Percentiles rank a stretch among this genome's conserved stretches.
phyloP scores from a whole-genome alignment of 2,329 filamentous ascomycete genomes.

The Sarocladium kiliense region DNA sequence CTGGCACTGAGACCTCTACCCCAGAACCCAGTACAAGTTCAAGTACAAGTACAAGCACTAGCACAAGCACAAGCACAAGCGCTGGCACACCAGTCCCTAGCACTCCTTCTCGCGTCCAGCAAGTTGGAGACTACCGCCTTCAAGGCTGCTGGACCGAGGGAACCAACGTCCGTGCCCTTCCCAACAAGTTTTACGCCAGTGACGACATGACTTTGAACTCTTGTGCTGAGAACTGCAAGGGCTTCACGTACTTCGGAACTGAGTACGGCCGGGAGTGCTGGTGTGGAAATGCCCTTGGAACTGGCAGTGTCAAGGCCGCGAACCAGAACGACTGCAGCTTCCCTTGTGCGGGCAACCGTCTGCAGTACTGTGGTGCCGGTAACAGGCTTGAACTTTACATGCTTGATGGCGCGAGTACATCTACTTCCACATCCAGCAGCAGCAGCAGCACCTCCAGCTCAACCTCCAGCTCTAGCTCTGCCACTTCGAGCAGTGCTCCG shows the following conservation, averaged over 20 bases:
- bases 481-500: too few species aligned
- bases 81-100: background rate
- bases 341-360: conserved; percentile 24
- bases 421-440: conserved; percentile 10
- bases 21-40: too few species aligned
- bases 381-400: conserved; percentile 28
- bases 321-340: conserved; percentile 29
- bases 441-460: background rate
- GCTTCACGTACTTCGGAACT: conserved; percentile 25
- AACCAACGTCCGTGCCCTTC: conserved; percentile 24
- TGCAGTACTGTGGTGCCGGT: conserved; percentile 29
- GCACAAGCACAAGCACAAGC: conserved; percentile 13
- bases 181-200: conserved; percentile 20
- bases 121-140: background rate
- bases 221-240: conserved; percentile 25
- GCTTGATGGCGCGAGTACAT: conserved; percentile 9
- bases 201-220: conserved; percentile 30
- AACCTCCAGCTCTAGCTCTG: conserved; percentile 8
- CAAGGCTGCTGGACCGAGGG: conserved; percentile 34
- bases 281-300: conserved; percentile 28
- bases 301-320: conserved; percentile 20
- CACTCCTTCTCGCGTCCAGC: background rate
- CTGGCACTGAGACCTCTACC: conserved; percentile 25
- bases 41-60: conserved; percentile 14
- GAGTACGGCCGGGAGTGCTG: conserved; percentile 34